phyloP scores from a whole-genome alignment of 2,329 filamentous ascomycete species.

The Anthostomella pinea region DNA sequence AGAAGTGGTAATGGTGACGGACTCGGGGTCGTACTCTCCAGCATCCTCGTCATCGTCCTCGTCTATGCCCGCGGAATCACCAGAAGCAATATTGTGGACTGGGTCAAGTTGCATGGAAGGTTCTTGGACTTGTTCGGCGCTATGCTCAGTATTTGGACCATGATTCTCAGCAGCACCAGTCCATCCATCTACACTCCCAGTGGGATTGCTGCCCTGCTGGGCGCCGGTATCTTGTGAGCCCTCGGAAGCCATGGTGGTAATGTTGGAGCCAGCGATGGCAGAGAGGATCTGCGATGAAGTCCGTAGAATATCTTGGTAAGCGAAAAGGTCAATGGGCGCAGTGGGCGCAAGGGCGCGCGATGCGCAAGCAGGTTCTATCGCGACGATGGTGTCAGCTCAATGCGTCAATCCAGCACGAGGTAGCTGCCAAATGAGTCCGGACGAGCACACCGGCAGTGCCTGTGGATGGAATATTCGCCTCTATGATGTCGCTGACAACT shows the following conservation, averaged over 20 bases:
- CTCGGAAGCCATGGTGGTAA: slow-evolving; percentile 28
- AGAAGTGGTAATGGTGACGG: slow-evolving; percentile 40
- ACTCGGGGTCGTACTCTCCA: slow-evolving; percentile 38
- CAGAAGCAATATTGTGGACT: slow-evolving; percentile 45
- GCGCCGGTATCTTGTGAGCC: slow-evolving; percentile 17
- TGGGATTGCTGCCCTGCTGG: slow-evolving; percentile 20
- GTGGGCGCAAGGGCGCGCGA: too few species aligned
- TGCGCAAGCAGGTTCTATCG: too few species aligned
- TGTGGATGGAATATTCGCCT: too few species aligned
- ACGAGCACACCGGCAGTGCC: too few species aligned
- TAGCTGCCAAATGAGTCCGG: too few species aligned
- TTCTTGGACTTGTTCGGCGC: slow-evolving; percentile 53
- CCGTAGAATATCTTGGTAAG: background rate
- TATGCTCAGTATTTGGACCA: slow-evolving; percentile 52
- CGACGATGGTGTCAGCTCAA: too few species aligned
- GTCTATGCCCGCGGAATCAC: slow-evolving; percentile 46
- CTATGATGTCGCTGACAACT: too few species aligned
- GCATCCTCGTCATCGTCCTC: slow-evolving; percentile 55
- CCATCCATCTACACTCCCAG: slow-evolving; percentile 51
- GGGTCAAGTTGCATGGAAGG: slow-evolving; percentile 41
- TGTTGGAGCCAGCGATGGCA: slow-evolving; percentile 2
- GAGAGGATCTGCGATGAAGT: slow-evolving; percentile 2
- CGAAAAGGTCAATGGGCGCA: too few species aligned
- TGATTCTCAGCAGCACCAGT: slow-evolving; percentile 54
- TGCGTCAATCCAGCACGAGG: too few species aligned